phyloP scores from a whole-genome alignment of 1,139 yeast species.

The Pneumocystis sp. region DNA sequence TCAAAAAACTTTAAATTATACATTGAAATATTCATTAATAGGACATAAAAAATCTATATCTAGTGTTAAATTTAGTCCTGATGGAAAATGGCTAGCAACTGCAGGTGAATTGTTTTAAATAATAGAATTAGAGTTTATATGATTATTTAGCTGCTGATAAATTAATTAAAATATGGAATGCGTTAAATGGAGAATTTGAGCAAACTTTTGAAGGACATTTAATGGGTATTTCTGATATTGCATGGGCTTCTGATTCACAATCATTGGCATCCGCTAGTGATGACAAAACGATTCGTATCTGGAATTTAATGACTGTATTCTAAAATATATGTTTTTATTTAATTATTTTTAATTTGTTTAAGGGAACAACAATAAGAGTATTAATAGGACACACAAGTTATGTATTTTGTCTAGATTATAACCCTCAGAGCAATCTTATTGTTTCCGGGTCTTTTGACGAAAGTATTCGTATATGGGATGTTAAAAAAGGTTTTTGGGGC shows the following conservation, averaged over 20 bases:
- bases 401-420: constrained; percentile 59
- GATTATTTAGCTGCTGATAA: constrained; percentile 27
- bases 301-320: constrained; percentile 35
- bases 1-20: neutral
- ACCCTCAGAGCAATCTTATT: constrained; percentile 58
- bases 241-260: constrained; percentile 63
- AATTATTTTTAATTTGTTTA: constrained; percentile 11
- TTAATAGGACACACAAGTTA: constrained; percentile 76
- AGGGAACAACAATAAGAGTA: constrained; percentile 40
- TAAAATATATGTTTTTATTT: neutral
- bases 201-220: constrained; percentile 45
- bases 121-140: neutral
- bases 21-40: constrained; percentile 7
- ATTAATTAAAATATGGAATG: constrained; percentile 32
- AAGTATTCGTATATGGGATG: constrained; percentile 60
- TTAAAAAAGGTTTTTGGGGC: constrained; percentile 27
- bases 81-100: constrained; percentile 45
- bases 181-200: constrained; percentile 23
- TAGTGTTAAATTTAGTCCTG: constrained; percentile 48
- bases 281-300: constrained; percentile 64
- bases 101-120: constrained; percentile 24
- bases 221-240: constrained; percentile 52
- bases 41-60: constrained; percentile 26
- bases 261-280: constrained; percentile 76
- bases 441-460: constrained; percentile 84